Base-by-base conservation (phyloP, 2,329 filamentous ascomycete species). In the Corinectria fuckeliana region DNA sequence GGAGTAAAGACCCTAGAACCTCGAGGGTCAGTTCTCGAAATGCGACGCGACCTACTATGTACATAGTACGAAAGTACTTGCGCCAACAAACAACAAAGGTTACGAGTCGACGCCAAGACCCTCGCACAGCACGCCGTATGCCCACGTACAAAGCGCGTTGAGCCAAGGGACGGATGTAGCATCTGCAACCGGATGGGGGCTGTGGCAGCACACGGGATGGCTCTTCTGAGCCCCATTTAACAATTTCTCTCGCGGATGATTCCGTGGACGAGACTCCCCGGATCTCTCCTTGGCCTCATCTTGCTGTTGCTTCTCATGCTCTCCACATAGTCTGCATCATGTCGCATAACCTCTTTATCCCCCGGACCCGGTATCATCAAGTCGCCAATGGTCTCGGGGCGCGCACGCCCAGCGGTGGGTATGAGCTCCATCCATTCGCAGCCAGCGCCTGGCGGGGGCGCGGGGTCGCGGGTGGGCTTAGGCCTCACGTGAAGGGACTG, bases 101-200 rank as follows among this genome's bases (percentile, higher is more conserved):
- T n/a, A n/a, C n/a, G n/a, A 25, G 21, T n/a, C 39, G 21, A 16
- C 20, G 21, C 39, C 14, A 25, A 13, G 11, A 45, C 41, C 11
- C 14, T 41, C 16, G 6, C 38, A 14, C 10, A 23, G 38, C 38
- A 41, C 38, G 21, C 39, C 21, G 11, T 8, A 41, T 21, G 18
- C 18, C 20, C 56, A 41, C 44, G 44, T 39, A 36, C 16, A 50
- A 47, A 42, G 39, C 30, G 18, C 10, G 21, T 28, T 30, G 39
- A 23, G 30, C 32, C 54, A 58, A 26, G 58, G 18, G 39, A 16
- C 20, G 21, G 44, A 47, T 61, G 50, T 20, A 48, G 49, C 55
- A 50, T 34, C 44, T 30, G 50, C 38, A 30, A 38, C 55, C 54
- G 45, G 32, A 58, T 50, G 36, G 47, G 38, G 44, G 52, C 41